phyloP scores from a whole-genome alignment of 331 rosid genomes.

The Rosa hybrid region DNA sequence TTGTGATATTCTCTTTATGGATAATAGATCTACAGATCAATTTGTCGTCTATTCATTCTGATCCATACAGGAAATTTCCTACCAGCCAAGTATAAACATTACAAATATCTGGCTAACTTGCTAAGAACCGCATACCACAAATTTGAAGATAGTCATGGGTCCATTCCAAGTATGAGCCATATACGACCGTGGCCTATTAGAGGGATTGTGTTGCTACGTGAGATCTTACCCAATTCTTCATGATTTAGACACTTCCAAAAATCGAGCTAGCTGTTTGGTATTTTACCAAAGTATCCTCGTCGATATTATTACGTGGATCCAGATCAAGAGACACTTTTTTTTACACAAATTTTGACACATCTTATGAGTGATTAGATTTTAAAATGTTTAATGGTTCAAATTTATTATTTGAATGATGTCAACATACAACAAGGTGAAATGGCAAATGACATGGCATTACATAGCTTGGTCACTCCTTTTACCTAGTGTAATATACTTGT shows the following conservation, averaged over 20 bases:
- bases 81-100: too few relatives aligned
- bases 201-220: conserved; percentile 19
- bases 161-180: neutral
- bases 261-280: conserved; percentile 4
- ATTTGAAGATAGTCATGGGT: neutral
- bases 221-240: conserved; percentile 21
- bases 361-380: too few relatives aligned
- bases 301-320: too few relatives aligned
- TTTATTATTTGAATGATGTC: too few relatives aligned
- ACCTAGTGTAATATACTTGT: too few relatives aligned
- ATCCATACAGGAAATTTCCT: neutral
- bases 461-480: too few relatives aligned
- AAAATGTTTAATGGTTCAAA: too few relatives aligned
- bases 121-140: neutral
- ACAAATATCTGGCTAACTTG: neutral
- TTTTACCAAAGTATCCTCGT: neutral
- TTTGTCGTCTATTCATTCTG: neutral
- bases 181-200: conserved; percentile 2
- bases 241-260: conserved; percentile 35
- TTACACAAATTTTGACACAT: too few relatives aligned
- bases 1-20: too few relatives aligned
- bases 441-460: too few relatives aligned
- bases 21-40: neutral
- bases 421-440: too few relatives aligned
- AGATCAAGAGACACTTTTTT: too few relatives aligned